These are phyloP conservation scores for Phyllosticta citrichinensis DNA, from an alignment of 2,329 filamentous ascomycete genomes.

Conservation along the genomic window DNA sequence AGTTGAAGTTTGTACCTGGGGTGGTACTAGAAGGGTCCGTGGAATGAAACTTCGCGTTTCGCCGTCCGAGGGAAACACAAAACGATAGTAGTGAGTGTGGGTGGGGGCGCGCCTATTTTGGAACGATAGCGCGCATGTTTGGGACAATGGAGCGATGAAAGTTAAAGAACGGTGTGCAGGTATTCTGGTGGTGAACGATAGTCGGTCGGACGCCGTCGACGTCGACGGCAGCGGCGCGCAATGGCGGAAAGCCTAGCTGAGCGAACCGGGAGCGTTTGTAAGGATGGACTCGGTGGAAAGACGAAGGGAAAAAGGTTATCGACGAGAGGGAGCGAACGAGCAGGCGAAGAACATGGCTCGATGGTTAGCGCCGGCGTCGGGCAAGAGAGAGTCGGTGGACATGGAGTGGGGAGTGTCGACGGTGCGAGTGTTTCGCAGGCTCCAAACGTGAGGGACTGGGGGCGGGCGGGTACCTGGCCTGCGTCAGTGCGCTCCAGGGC, in stretches of 20 bases:
- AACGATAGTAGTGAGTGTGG: not conserved
- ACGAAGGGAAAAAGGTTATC: not conserved
- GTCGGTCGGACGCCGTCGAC: not conserved
- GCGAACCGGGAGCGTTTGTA: too few species aligned
- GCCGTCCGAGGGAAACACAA: not conserved
- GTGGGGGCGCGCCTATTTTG: not conserved
- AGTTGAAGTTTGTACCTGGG: not conserved
- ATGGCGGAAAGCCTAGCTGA: not conserved
- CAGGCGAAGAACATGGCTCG: not conserved
- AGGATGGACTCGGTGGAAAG: not conserved
- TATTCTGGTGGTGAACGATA: not conserved
- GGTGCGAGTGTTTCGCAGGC: not conserved
- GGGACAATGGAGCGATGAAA: not conserved
- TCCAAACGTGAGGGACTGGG: not conserved
- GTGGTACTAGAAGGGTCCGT: not conserved
- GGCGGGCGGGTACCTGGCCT: not conserved
- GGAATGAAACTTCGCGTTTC: not conserved
- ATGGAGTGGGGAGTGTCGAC: not conserved
- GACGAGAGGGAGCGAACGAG: not conserved
- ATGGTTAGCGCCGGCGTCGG: not conserved
- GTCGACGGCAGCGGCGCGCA: not conserved
- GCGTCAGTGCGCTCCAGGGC: not conserved
- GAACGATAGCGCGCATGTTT: constrained; percentile 2
- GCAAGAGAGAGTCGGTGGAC: not conserved
- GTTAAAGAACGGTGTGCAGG: not conserved